Evolutionary conservation across 768 basidiomycete species (phyloP), one percentile per base, ranked within the genome.

Genomic region (Collybia mongolica): DNA sequence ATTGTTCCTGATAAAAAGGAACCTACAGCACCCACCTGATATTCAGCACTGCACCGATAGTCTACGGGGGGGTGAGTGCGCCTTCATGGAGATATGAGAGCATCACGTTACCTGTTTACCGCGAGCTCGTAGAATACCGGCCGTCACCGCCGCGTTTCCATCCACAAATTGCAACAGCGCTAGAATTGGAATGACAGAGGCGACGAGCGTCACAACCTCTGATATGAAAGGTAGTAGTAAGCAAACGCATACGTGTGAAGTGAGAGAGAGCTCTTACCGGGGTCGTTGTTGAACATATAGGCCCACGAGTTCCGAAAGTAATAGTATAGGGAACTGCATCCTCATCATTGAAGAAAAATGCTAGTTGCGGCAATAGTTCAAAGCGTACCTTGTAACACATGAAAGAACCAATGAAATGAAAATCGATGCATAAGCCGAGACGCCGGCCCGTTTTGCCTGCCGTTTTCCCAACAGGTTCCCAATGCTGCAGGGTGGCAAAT

Each of bases 131-230:
- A 98, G 74, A 52, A 97, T 81, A 3, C 92, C 93, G 4, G 75
- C 79, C 0, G 82, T 76, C 6, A 93, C 79, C 0, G 79, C 83
- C 2, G 77, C 63, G 14, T 82, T 72, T 1, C 85, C 90, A 58
- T 98, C 96, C 47, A 93, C 85, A 3, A 95, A 80, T 67, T 96
- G 88, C 75, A 84, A 88, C 17, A 88, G 68, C 6, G 85, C 81
- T 2, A 95, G 82, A 7, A 88, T 70, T 0, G 90, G 89, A 11
- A 93, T 62, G 51, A 93, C 83, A 0, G 73, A 67, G 0, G 89
- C 83, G 9, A 91, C 86, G 5, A 84, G 65, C 2, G 51, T 40
- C 9, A 88, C 78, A 4, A 80, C 79, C 60, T 78, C 84, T 70
- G 65, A 43, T 17, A 3, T 36, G 23, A 15, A 51, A 35, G 15